A percentile compares a stretch with the other conserved stretches of the same genome.
Evolutionary conservation across 108 stramenopile genomes (phyloP).

Genomic region (Phaeodactylum tricornutum): DNA sequence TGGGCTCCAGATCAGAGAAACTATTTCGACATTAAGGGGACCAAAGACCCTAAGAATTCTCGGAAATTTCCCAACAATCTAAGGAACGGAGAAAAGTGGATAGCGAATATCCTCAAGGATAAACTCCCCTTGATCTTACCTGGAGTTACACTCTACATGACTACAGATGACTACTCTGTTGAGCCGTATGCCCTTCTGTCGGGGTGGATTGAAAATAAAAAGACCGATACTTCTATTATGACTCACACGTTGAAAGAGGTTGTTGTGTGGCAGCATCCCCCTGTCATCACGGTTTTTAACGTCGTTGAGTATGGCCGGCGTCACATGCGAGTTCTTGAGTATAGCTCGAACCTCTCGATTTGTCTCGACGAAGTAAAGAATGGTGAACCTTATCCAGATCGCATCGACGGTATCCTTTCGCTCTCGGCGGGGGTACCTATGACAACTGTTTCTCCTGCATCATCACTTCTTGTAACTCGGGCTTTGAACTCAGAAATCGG

Average conservation of each 20-base stretch:
- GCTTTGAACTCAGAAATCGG: conserved; percentile 77
- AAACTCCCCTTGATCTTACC: conserved; percentile 83
- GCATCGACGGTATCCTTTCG: conserved; percentile 73
- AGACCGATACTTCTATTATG: conserved; percentile 25
- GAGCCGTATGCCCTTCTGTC: conserved; percentile 78
- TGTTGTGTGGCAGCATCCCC: conserved; percentile 88
- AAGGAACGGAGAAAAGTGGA: conserved; percentile 79
- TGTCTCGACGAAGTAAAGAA: conserved; percentile 83
- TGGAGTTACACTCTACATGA: conserved; percentile 79
- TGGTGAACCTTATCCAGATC: conserved; percentile 86
- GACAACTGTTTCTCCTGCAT: conserved; percentile 64
- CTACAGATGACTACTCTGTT: conserved; percentile 63
- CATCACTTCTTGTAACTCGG: conserved; percentile 80
- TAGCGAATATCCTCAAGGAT: conserved; percentile 78
- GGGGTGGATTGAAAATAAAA: conserved; percentile 85
- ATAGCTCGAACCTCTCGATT: conserved; percentile 83
- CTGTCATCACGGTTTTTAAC: conserved; percentile 89
- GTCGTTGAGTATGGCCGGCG: conserved; percentile 94
- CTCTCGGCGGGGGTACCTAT: conserved; percentile 86
- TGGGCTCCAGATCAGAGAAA: conserved; percentile 87
- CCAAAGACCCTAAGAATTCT: conserved; percentile 43
- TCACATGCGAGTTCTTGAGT: conserved; percentile 87
- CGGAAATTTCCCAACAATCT: conserved; percentile 73
- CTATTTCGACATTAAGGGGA: conserved; percentile 74
- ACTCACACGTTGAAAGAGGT: conserved; percentile 94